A percentile compares a stretch with the other conserved stretches of the same genome.
Evolutionary conservation across 495 filamentous ascomycete genomes (phyloP).

Genomic region (Podospora pseudopauciseta): DNA sequence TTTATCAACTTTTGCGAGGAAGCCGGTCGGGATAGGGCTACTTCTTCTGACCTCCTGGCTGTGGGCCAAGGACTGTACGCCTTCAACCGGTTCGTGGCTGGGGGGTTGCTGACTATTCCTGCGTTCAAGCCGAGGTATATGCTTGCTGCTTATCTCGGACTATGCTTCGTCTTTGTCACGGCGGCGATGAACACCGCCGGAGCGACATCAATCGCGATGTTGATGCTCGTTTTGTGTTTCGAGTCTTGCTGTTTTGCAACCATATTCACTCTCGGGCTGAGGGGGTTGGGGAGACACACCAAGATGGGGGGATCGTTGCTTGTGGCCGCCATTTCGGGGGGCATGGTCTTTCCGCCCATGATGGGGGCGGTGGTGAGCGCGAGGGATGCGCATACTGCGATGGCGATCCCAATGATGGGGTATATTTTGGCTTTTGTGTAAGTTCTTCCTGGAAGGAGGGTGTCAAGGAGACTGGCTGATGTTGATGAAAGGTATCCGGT

Average conservation of each 20-base stretch:
- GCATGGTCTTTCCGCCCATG: slow-evolving; percentile 61
- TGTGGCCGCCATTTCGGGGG: slow-evolving; percentile 61
- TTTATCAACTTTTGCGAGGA: slow-evolving; percentile 41
- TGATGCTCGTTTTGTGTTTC: slow-evolving; percentile 64
- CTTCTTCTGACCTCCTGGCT: slow-evolving; percentile 51
- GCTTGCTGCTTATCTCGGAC: slow-evolving; percentile 45
- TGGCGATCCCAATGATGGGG: slow-evolving; percentile 45
- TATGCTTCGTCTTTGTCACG: slow-evolving; percentile 56
- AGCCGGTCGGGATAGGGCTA: slow-evolving; percentile 29
- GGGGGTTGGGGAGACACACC: slow-evolving; percentile 64
- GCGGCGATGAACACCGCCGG: slow-evolving; percentile 53
- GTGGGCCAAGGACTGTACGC: slow-evolving; percentile 65
- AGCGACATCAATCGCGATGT: slow-evolving; percentile 53
- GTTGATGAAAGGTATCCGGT: slow-evolving; percentile 52
- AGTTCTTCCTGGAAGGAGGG: slow-evolving; percentile 2
- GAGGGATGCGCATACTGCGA: slow-evolving; percentile 34
- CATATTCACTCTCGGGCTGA: slow-evolving; percentile 64
- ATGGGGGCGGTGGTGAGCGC: slow-evolving; percentile 55
- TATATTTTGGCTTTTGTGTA: slow-evolving; percentile 43
- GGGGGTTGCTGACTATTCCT: slow-evolving; percentile 44
- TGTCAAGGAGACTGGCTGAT: neutral
- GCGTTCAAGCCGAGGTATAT: slow-evolving; percentile 51
- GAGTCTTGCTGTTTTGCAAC: slow-evolving; percentile 66
- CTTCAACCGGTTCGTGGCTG: slow-evolving; percentile 61
- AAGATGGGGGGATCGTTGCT: slow-evolving; percentile 62